Conservation (phyloP, 345 rosid species). For the Psidium guajava region DNA sequence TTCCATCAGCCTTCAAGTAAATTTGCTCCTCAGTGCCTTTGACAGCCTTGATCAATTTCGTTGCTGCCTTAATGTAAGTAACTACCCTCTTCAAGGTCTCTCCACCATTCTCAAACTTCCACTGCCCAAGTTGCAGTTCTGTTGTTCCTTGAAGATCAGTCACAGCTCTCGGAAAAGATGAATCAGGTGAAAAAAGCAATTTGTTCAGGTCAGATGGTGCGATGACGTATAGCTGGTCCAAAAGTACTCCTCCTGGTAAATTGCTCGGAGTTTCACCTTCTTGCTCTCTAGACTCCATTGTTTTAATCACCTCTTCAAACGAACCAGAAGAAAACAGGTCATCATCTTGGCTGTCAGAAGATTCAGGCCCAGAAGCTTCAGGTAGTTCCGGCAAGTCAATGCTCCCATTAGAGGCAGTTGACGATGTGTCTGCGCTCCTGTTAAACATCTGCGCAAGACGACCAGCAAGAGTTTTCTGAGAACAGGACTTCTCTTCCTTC, state of each 20-base stretch:
- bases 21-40: slow-evolving; percentile 80
- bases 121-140: slow-evolving; percentile 60
- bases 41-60: slow-evolving; percentile 69
- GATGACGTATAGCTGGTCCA: slow-evolving; percentile 57
- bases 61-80: slow-evolving; percentile 68
- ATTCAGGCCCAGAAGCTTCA: slow-evolving; percentile 29
- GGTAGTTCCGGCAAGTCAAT: slow-evolving; percentile 32
- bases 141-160: slow-evolving; percentile 70
- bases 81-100: slow-evolving; percentile 54
- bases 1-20: slow-evolving; percentile 71
- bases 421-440: slow-evolving; percentile 33
- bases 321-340: slow-evolving; percentile 40
- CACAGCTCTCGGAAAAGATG: slow-evolving; percentile 43
- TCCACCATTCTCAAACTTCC: slow-evolving; percentile 57
- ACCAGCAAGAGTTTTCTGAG: slow-evolving; percentile 51
- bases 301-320: slow-evolving; percentile 55
- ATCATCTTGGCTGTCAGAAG: slow-evolving; percentile 30
- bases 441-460: slow-evolving; percentile 78
- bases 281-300: slow-evolving; percentile 53
- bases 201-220: slow-evolving; percentile 55
- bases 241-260: slow-evolving; percentile 79
- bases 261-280: slow-evolving; percentile 54
- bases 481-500: slow-evolving; percentile 40
- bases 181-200: slow-evolving; percentile 63
- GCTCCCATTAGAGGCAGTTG: slow-evolving; percentile 16